Conservation (phyloP, 495 filamentous ascomycete genomes). For the Baudoinia panamericana region DNA sequence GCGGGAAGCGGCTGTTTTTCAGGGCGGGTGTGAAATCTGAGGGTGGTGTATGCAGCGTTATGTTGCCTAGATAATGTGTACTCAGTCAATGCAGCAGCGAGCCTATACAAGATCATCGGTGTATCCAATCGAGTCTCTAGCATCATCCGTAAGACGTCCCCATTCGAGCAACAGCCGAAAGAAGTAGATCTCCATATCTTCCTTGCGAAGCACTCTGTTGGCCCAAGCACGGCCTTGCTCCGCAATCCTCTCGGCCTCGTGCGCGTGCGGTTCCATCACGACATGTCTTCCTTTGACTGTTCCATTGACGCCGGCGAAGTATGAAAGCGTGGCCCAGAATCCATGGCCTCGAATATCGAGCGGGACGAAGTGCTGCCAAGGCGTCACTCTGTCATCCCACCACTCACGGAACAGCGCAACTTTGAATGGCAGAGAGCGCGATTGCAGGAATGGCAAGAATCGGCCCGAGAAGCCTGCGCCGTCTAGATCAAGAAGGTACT, state of each 20-base stretch:
- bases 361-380: conserved; percentile 72
- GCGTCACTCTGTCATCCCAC: conserved; percentile 55
- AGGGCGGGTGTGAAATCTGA: neutral
- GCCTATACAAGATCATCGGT: conserved; percentile 2
- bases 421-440: conserved; percentile 50
- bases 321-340: conserved; percentile 25
- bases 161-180: conserved; percentile 66
- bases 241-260: conserved; percentile 49
- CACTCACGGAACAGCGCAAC: conserved; percentile 58
- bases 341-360: conserved; percentile 46
- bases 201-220: conserved; percentile 49
- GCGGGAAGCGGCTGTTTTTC: neutral
- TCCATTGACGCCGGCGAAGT: conserved; percentile 26
- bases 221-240: conserved; percentile 55
- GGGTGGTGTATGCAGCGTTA: too few species aligned
- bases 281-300: conserved; percentile 2
- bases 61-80: neutral
- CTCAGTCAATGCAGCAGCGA: neutral
- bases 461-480: conserved; percentile 53
- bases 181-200: conserved; percentile 77
- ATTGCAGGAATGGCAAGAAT: conserved; percentile 49
- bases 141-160: conserved; percentile 30
- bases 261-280: conserved; percentile 27
- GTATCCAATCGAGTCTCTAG: conserved; percentile 22
- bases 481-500: conserved; percentile 56